A percentile compares a stretch with the other conserved stretches of the same genome.
These are phyloP conservation scores for Mercurialis annua DNA, from an alignment of 345 rosid species.

Conservation along the genomic window DNA sequence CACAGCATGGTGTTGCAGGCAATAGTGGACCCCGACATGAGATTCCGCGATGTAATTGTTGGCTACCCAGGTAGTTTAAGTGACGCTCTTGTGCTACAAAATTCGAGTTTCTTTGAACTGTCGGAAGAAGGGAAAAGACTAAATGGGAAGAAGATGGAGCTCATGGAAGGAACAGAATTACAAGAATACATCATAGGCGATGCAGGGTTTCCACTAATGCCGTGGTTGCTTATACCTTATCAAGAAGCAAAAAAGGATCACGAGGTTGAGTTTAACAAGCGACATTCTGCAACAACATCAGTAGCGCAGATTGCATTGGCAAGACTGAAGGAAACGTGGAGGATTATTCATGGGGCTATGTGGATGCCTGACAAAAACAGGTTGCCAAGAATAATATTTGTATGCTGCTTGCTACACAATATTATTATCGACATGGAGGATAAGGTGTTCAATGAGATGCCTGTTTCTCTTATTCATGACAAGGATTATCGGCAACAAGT, in stretches of 20 bases:
- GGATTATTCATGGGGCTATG: conserved; percentile 67
- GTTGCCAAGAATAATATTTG: conserved; percentile 60
- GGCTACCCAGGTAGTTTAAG: conserved; percentile 75
- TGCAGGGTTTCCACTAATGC: conserved; percentile 53
- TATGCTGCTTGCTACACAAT: conserved; percentile 73
- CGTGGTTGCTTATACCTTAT: conserved; percentile 69
- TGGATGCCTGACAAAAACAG: conserved; percentile 71
- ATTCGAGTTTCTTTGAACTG: conserved; percentile 56
- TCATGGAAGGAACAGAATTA: conserved; percentile 39
- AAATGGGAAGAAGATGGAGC: conserved; percentile 39
- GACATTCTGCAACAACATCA: conserved; percentile 46
- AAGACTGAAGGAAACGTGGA: conserved; percentile 75
- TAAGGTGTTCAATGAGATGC: conserved; percentile 38
- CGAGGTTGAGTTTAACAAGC: conserved; percentile 51
- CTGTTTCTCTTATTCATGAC: conserved; percentile 50
- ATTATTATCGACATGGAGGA: conserved; percentile 61
- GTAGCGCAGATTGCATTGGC: conserved; percentile 54
- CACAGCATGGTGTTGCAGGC: conserved; percentile 75
- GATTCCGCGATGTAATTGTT: conserved; percentile 55
- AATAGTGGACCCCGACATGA: conserved; percentile 64
- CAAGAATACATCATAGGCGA: conserved; percentile 62
- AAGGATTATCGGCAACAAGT: conserved; percentile 42
- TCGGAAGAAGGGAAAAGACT: conserved; percentile 59
- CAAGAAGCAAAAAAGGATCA: conserved; percentile 41
- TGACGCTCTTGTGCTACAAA: conserved; percentile 54